These are phyloP conservation scores for Mentha longifolia DNA, from an alignment of 257 asterid species.

Conservation along the genomic window DNA sequence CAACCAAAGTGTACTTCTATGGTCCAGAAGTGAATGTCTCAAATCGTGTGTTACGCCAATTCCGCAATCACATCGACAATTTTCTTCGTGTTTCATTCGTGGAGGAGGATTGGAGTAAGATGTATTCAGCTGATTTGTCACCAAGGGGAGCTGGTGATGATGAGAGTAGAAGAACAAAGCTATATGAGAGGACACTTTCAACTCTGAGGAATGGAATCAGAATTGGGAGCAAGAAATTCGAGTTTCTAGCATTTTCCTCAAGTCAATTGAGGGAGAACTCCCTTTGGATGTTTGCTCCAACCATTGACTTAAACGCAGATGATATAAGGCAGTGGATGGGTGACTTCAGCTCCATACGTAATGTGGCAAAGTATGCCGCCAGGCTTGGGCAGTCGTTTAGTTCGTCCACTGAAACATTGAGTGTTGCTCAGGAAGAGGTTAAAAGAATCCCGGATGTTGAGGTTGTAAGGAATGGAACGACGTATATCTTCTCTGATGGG, in stretches of 20 bases:
- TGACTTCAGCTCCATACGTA: slow-evolving; percentile 63
- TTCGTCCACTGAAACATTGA: slow-evolving; percentile 81
- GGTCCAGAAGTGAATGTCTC: slow-evolving; percentile 88
- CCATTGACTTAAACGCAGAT: slow-evolving; percentile 43
- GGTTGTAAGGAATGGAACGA: slow-evolving; percentile 22
- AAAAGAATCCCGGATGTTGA: slow-evolving; percentile 50
- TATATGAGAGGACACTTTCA: slow-evolving; percentile 66
- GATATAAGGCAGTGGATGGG: slow-evolving; percentile 88
- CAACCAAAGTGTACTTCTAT: slow-evolving; percentile 71
- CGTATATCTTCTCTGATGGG: slow-evolving; percentile 81
- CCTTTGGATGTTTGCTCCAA: slow-evolving; percentile 91
- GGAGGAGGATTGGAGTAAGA: slow-evolving; percentile 82
- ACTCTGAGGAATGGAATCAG: slow-evolving; percentile 62
- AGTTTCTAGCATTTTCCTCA: slow-evolving; percentile 91
- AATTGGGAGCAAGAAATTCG: slow-evolving; percentile 75
- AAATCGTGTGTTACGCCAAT: slow-evolving; percentile 79
- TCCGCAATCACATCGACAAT: slow-evolving; percentile 55
- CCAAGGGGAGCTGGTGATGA: slow-evolving; percentile 45
- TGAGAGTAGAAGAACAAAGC: slow-evolving; percentile 49
- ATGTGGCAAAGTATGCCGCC: slow-evolving; percentile 91
- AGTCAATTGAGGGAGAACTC: slow-evolving; percentile 88
- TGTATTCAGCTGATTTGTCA: slow-evolving; percentile 61
- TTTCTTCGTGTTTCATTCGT: slow-evolving; percentile 89
- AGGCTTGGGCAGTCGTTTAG: slow-evolving; percentile 93
- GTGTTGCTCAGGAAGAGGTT: slow-evolving; percentile 54